phyloP scores from a whole-genome alignment of 2,329 filamentous ascomycete genomes.

The Penicillium polonicum region DNA sequence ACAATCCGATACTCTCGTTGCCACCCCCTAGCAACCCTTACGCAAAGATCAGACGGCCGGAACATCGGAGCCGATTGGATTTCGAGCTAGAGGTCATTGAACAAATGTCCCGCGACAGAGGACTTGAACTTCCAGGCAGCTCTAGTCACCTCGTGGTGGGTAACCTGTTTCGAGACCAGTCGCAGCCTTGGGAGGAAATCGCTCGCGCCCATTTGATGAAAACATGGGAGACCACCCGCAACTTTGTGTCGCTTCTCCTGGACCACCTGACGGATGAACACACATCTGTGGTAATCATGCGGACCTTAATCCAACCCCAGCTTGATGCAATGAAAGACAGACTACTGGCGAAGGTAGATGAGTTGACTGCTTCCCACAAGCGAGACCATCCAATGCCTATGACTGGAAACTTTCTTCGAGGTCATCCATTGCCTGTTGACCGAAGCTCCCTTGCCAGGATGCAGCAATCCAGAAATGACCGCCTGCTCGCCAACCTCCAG shows the following conservation, averaged over 20 bases:
- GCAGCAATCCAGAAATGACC: constrained; percentile 3
- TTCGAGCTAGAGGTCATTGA: background rate
- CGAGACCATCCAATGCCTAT: constrained; percentile 27
- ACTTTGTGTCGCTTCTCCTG: constrained; percentile 27
- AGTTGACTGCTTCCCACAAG: constrained; percentile 24
- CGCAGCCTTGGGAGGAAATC: constrained; percentile 35
- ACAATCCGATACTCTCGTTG: background rate
- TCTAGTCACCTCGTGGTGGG: background rate
- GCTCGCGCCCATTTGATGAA: constrained; percentile 26
- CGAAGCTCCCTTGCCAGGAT: constrained; percentile 5
- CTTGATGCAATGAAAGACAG: constrained; percentile 22
- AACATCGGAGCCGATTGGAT: background rate
- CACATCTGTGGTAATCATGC: constrained; percentile 20
- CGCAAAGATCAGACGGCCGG: background rate
- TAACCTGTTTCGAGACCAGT: constrained; percentile 1
- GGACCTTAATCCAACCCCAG: constrained; percentile 20
- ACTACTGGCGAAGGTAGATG: constrained; percentile 24
- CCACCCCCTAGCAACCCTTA: background rate
- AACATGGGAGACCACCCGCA: constrained; percentile 22
- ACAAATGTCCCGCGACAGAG: background rate
- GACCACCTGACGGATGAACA: constrained; percentile 25
- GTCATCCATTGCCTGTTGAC: too few species aligned
- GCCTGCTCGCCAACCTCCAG: constrained; percentile 1
- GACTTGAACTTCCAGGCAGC: background rate
- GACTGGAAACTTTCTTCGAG: background rate